Conservation (phyloP, 805 yeast genomes). For the Tetrapisispora fleetii region DNA sequence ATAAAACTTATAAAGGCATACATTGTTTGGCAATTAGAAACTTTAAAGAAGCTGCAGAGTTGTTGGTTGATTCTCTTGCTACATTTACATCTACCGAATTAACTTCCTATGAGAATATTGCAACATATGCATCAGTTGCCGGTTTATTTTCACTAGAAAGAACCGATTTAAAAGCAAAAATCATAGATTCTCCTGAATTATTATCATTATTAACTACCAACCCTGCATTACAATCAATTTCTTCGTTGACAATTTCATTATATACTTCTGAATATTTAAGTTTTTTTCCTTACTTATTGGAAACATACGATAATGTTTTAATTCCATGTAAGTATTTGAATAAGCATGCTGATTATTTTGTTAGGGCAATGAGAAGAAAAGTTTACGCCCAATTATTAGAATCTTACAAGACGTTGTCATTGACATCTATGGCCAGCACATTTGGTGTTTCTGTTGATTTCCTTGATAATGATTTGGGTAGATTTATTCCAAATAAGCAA, state of each 20-base stretch:
- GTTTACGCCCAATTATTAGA: slow-evolving; percentile 91
- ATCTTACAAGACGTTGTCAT: slow-evolving; percentile 81
- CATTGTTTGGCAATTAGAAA: slow-evolving; percentile 76
- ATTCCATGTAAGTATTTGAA: slow-evolving; percentile 55
- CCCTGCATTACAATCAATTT: slow-evolving; percentile 65
- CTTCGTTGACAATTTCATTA: slow-evolving; percentile 72
- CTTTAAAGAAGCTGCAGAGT: slow-evolving; percentile 73
- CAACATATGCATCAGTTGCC: slow-evolving; percentile 77
- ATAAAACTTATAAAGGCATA: slow-evolving; percentile 83
- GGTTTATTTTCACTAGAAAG: slow-evolving; percentile 79
- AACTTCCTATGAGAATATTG: slow-evolving; percentile 81
- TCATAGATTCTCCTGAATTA: slow-evolving; percentile 91
- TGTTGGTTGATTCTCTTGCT: slow-evolving; percentile 83
- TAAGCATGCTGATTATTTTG: slow-evolving; percentile 72
- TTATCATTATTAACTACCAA: slow-evolving; percentile 67
- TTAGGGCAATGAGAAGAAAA: slow-evolving; percentile 89
- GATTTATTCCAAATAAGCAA: slow-evolving; percentile 86
- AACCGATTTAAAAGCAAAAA: slow-evolving; percentile 69
- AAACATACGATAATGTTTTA: slow-evolving; percentile 66
- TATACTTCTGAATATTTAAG: slow-evolving; percentile 81
- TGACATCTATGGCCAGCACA: slow-evolving; percentile 87
- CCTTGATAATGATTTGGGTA: slow-evolving; percentile 77
- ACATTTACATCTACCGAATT: slow-evolving; percentile 92
- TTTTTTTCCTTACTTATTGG: slow-evolving; percentile 66
- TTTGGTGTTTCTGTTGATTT: slow-evolving; percentile 86